phyloP scores from a whole-genome alignment of 441 rosid species.

The Euphorbia celastroides region DNA sequence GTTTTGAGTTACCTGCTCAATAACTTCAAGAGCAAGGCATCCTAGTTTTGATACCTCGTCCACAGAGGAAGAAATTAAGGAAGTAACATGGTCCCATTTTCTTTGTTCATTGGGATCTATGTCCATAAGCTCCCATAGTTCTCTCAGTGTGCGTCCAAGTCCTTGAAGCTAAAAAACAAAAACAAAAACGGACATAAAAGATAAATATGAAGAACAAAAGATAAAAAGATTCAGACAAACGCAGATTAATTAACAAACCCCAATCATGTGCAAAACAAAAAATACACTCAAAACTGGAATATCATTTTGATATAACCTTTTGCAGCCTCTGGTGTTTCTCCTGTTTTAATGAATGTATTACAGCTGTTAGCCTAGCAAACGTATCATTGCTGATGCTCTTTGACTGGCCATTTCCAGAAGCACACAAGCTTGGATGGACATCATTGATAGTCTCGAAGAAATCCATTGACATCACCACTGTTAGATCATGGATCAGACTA shows the following conservation, averaged over 20 bases:
- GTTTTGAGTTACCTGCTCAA: slow-evolving; percentile 59
- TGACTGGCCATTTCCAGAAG: slow-evolving; percentile 37
- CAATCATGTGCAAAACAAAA: background rate
- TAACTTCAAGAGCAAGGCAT: slow-evolving; percentile 51
- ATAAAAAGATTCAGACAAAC: background rate
- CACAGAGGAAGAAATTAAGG: slow-evolving; percentile 36
- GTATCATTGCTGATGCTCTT: slow-evolving; percentile 83
- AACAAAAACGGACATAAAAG: no score
- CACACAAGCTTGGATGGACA: slow-evolving; percentile 59
- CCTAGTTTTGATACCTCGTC: slow-evolving; percentile 51
- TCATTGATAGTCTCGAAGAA: slow-evolving; percentile 46
- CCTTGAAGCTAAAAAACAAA: slow-evolving; percentile 49
- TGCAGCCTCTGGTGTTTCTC: slow-evolving; percentile 63
- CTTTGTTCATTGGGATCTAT: slow-evolving; percentile 49
- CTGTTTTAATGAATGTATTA: slow-evolving; percentile 44
- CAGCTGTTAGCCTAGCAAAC: slow-evolving; percentile 53
- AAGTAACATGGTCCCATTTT: slow-evolving; percentile 43
- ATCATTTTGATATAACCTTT: slow-evolving; percentile 45
- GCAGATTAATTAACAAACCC: background rate
- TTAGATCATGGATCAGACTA: slow-evolving; percentile 53
- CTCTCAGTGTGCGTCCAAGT: slow-evolving; percentile 55
- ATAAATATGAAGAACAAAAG: background rate
- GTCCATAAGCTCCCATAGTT: slow-evolving; percentile 77
- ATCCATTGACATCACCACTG: slow-evolving; percentile 66
- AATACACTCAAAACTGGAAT: background rate